These are phyloP conservation scores for Candida sakaeoensis DNA, from an alignment of 805 yeast genomes.

Conservation along the genomic window DNA sequence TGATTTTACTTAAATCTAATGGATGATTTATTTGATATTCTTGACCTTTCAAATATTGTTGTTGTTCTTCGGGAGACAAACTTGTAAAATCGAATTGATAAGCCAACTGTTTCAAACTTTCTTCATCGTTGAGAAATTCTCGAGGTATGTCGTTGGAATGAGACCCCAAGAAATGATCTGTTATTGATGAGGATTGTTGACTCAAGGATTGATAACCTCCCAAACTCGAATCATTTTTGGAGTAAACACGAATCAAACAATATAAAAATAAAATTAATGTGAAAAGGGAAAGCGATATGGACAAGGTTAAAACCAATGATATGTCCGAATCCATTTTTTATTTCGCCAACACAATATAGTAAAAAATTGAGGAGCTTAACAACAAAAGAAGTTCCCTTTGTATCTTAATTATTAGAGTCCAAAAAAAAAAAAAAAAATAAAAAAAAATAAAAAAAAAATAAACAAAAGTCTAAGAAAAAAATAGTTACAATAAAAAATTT, in stretches of 20 bases:
- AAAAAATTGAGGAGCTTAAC: too few species aligned
- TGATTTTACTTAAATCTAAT: constrained; percentile 25
- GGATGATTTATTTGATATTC: constrained; percentile 30
- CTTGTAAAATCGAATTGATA: constrained; percentile 33
- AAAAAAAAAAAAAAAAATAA: too few species aligned
- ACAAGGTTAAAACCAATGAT: neutral
- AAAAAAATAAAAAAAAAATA: too few species aligned
- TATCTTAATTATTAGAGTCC: too few species aligned
- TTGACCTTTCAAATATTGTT: constrained; percentile 31
- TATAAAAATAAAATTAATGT: neutral
- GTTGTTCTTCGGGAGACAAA: constrained; percentile 41
- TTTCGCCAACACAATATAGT: too few species aligned
- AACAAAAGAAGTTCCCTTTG: too few species aligned
- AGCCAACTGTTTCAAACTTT: constrained; percentile 29
- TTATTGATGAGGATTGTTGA: constrained; percentile 4
- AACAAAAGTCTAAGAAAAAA: too few species aligned
- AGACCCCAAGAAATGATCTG: constrained; percentile 12
- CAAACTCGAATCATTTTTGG: constrained; percentile 1
- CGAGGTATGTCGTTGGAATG: constrained; percentile 24
- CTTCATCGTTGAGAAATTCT: constrained; percentile 40
- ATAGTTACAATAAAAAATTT: too few species aligned
- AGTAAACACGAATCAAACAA: constrained; percentile 1
- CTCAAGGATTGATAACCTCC: constrained; percentile 6
- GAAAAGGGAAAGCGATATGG: neutral
- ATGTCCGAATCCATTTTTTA: constrained; percentile 4